Conservation (phyloP, 2,329 filamentous ascomycete genomes). For the Ophiocordyceps robertsii region DNA sequence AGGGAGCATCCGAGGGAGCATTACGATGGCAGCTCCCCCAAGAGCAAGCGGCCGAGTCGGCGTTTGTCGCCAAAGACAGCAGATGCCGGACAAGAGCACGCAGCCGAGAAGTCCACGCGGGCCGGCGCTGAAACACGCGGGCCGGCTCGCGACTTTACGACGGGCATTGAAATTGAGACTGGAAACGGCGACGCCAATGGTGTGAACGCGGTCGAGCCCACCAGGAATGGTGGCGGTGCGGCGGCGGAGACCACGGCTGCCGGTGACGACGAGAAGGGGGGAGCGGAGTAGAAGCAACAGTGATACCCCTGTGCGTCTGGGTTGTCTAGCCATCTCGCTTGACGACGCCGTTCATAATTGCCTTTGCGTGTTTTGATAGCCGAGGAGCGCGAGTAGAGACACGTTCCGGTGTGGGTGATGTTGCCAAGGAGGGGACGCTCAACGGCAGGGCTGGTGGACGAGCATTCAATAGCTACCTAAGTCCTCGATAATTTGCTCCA, state of each 20-base stretch:
- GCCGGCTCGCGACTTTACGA: background rate
- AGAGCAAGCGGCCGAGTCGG: background rate
- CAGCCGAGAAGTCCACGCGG: constrained; percentile 15
- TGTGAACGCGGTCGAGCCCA: background rate
- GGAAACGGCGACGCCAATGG: background rate
- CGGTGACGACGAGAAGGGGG: background rate
- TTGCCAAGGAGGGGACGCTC: too few species aligned
- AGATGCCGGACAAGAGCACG: constrained; percentile 2
- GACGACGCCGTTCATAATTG: too few species aligned
- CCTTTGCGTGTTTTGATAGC: too few species aligned
- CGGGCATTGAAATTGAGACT: too few species aligned
- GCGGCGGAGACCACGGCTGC: background rate
- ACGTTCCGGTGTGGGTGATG: too few species aligned
- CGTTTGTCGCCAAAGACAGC: background rate
- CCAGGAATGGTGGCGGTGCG: background rate
- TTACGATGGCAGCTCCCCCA: background rate
- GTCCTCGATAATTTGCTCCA: too few species aligned
- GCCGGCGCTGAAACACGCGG: constrained; percentile 10
- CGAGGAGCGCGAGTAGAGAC: too few species aligned
- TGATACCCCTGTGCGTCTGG: background rate
- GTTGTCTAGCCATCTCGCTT: background rate
- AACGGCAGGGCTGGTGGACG: too few species aligned
- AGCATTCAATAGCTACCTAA: too few species aligned
- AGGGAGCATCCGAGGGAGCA: constrained; percentile 14
- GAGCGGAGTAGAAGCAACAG: background rate